phyloP scores from a whole-genome alignment of 2,329 filamentous ascomycete species.

The Amylocarpus encephaloides region DNA sequence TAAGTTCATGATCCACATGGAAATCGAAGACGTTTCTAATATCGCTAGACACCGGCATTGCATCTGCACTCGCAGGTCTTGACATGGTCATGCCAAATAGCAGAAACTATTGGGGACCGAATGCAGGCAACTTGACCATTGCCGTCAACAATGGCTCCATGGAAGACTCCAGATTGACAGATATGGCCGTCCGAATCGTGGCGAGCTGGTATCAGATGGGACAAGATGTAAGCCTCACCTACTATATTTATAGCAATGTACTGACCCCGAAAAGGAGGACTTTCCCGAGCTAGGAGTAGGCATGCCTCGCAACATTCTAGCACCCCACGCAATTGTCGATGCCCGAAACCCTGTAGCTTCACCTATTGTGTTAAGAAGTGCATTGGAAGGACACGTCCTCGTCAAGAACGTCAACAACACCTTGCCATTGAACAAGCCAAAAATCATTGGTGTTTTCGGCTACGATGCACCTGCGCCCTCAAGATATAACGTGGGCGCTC shows the following conservation, averaged over 20 bases:
- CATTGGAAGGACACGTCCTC: constrained; percentile 57
- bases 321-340: constrained; percentile 48
- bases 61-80: constrained; percentile 69
- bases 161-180: constrained; percentile 46
- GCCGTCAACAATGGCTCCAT: constrained; percentile 57
- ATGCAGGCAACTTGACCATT: constrained; percentile 35
- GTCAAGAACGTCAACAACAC: constrained; percentile 50
- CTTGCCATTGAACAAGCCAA: constrained; percentile 43
- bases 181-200: constrained; percentile 55
- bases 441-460: constrained; percentile 51
- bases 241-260: not conserved
- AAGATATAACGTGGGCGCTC: not conserved
- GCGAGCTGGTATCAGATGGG: constrained; percentile 53
- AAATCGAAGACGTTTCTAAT: not conserved
- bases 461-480: constrained; percentile 44
- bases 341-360: constrained; percentile 46
- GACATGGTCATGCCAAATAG: constrained; percentile 47
- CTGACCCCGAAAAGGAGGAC: constrained; percentile 10
- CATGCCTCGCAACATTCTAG: constrained; percentile 43
- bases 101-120: constrained; percentile 10
- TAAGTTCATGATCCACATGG: not conserved
- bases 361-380: constrained; percentile 46
- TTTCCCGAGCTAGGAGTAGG: constrained; percentile 37
- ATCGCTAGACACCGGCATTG: constrained; percentile 57
- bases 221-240: constrained; percentile 40